Evolutionary conservation across 768 basidiomycete genomes (phyloP).

Genomic region (Phylloporus rhodoxanthus): DNA sequence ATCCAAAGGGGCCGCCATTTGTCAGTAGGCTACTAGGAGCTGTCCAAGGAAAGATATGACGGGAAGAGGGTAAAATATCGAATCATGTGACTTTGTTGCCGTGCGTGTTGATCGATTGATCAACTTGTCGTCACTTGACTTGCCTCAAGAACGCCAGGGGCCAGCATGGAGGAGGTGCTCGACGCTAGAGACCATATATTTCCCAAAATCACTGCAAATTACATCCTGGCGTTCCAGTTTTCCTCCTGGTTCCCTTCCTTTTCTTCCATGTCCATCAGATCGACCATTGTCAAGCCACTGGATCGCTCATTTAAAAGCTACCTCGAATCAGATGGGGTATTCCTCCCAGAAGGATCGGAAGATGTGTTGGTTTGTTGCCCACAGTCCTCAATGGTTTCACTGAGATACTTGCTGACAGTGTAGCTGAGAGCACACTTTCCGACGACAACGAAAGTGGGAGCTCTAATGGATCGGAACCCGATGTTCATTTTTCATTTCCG

Average conservation of each 20-base stretch:
- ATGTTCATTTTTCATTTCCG: slow-evolving; percentile 61
- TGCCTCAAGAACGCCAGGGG: too few species aligned
- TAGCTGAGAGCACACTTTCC: slow-evolving; percentile 50
- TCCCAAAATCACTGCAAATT: slow-evolving; percentile 44
- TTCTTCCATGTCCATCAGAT: slow-evolving; percentile 57
- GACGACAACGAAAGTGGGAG: slow-evolving; percentile 44
- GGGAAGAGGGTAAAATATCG: too few species aligned
- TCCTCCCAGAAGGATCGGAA: slow-evolving; percentile 78
- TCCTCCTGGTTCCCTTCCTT: slow-evolving; percentile 82
- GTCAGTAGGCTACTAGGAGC: not conserved
- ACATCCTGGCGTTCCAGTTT: slow-evolving; percentile 71
- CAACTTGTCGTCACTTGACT: not conserved
- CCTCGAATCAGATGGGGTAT: slow-evolving; percentile 78
- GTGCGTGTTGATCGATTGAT: too few species aligned
- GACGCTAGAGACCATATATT: slow-evolving; percentile 29
- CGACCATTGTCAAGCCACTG: slow-evolving; percentile 68
- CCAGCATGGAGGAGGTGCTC: not conserved
- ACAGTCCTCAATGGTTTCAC: not conserved
- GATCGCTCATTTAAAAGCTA: slow-evolving; percentile 60
- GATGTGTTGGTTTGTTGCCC: slow-evolving; percentile 47
- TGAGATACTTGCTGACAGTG: slow-evolving; percentile 32
- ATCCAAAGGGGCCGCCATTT: slow-evolving; percentile 17
- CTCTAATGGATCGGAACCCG: slow-evolving; percentile 34
- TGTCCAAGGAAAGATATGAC: too few species aligned
- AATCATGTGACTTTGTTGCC: not conserved